Conservation (phyloP, 2,329 filamentous ascomycete genomes). For the Amesomyces nigricolor region DNA sequence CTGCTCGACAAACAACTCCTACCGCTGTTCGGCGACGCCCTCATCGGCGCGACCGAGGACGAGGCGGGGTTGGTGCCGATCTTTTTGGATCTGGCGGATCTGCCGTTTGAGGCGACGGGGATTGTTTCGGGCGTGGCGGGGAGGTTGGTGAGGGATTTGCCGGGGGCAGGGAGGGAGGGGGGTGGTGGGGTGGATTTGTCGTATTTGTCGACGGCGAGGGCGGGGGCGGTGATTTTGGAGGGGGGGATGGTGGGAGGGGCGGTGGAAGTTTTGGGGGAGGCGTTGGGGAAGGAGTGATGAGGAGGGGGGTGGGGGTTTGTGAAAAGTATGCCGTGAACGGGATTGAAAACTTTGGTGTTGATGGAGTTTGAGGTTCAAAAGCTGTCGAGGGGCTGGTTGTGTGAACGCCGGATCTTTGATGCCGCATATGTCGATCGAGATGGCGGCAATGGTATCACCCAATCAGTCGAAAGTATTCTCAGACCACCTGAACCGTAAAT, state of each 20-base stretch:
- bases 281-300: slow-evolving; percentile 36
- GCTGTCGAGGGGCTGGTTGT: background rate
- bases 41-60: slow-evolving; percentile 69
- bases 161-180: slow-evolving; percentile 37
- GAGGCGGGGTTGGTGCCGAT: slow-evolving; percentile 74
- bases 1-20: slow-evolving; percentile 66
- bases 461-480: background rate
- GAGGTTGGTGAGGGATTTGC: slow-evolving; percentile 67
- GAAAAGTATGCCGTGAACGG: background rate
- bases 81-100: slow-evolving; percentile 72
- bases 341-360: background rate
- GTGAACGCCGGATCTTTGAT: background rate
- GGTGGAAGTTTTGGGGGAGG: slow-evolving; percentile 59
- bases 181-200: slow-evolving; percentile 57
- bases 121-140: slow-evolving; percentile 94
- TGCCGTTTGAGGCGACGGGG: slow-evolving; percentile 84
- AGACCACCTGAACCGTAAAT: background rate
- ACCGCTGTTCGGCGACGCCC: slow-evolving; percentile 60
- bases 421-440: background rate
- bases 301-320: background rate
- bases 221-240: slow-evolving; percentile 82
- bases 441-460: background rate
- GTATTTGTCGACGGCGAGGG: slow-evolving; percentile 82
- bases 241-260: slow-evolving; percentile 69
- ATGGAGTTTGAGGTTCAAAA: background rate